Evolutionary conservation across 768 basidiomycete genomes (phyloP), one percentile per base, ranked within the genome.

Genomic region (Leccinum imitatum): DNA sequence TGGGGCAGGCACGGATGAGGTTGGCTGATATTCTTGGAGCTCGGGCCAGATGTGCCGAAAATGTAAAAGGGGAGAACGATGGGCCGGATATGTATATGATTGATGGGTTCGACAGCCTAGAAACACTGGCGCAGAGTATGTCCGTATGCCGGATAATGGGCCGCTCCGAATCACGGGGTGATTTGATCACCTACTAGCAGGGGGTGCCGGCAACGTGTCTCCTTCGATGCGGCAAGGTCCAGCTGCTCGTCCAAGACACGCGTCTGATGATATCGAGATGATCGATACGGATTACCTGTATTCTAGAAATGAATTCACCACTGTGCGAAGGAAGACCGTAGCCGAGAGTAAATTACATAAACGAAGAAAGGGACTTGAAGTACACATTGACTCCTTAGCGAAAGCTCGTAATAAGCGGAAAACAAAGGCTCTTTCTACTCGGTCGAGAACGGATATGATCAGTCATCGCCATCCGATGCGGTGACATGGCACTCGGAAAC

Each of bases 1-100:
- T 37, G 57, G 65, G 63, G 21, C 58, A 65, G 63, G 63, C 64
- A 63, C 63, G 31, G 9, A 31, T 41, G 57, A 44, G 17, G 57
- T 44, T 57, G 21, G n/a, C 11, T 46, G 23, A 33, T 15, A 30
- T 57, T 39, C 35, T 44, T 5, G 8, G 21, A 15, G 5, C 17
- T 41, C 17, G 30, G 58, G 17, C 23, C 57, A 13, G 25, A 15
- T 33, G 58, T 19, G 37, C 58, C 41, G 41, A 21, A 25, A 30
- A 41, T 17, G 23, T 11, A 14, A 17, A 46, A 3, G 15, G 33
- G 53, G n/a, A 39, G 37, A 48, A 35, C 37, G 54, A 56, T 54
- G 27, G 39, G 50, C 56, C 56, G 56, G 59, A 58, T 13, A 23
- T 23, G 23, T 23, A 23, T 23, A 27, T 25, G n/a, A 17, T 50